These are phyloP conservation scores for Aspergillus leporis DNA, from an alignment of 495 filamentous ascomycete species.

Conservation along the genomic window DNA sequence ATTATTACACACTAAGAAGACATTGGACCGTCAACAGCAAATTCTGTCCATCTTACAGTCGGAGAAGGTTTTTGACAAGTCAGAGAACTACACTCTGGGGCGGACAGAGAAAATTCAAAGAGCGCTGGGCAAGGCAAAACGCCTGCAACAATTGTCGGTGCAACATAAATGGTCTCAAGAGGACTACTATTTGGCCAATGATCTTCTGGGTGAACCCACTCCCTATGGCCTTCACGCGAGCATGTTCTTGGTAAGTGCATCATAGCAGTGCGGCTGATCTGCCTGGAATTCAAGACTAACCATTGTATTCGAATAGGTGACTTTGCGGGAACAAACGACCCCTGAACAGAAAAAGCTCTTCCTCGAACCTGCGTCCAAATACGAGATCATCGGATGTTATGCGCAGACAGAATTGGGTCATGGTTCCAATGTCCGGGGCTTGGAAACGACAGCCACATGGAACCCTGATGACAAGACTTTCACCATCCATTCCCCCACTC, in stretches of 20 bases:
- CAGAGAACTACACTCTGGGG: slow-evolving; percentile 65
- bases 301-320: slow-evolving; percentile 40
- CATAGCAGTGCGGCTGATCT: not conserved
- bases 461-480: slow-evolving; percentile 67
- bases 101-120: slow-evolving; percentile 64
- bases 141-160: slow-evolving; percentile 61
- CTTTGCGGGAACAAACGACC: slow-evolving; percentile 67
- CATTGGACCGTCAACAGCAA: slow-evolving; percentile 51
- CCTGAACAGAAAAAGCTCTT: slow-evolving; percentile 70
- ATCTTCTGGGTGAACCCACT: slow-evolving; percentile 63
- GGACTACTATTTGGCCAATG: slow-evolving; percentile 59
- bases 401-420: slow-evolving; percentile 77
- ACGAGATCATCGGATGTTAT: slow-evolving; percentile 72
- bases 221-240: slow-evolving; percentile 67
- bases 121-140: slow-evolving; percentile 63
- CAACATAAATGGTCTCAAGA: slow-evolving; percentile 63
- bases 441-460: slow-evolving; percentile 75
- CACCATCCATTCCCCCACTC: slow-evolving; percentile 63
- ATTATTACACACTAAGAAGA: slow-evolving; percentile 60
- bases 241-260: slow-evolving; percentile 60
- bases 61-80: slow-evolving; percentile 69
- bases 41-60: slow-evolving; percentile 56
- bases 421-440: slow-evolving; percentile 70
- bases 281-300: not conserved
- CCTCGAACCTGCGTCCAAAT: slow-evolving; percentile 61